Evolutionary conservation across 345 rosid genomes (phyloP).

Genomic region (Syzygium jambos): DNA sequence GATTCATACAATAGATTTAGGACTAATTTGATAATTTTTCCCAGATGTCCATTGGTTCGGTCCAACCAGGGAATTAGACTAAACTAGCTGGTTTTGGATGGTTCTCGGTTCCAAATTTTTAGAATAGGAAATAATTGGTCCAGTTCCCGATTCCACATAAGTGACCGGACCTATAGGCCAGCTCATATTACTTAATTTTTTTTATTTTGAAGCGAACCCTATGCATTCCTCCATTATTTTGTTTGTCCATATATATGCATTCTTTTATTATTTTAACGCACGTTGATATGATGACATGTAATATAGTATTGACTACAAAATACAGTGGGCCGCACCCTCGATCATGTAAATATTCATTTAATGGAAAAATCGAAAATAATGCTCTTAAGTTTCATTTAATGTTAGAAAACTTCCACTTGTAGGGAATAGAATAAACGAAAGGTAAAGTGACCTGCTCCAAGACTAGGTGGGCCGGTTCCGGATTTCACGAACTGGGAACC

Average conservation of each 20-base stretch:
- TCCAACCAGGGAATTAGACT: too few species aligned
- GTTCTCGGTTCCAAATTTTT: too few species aligned
- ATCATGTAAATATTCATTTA: not conserved
- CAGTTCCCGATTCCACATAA: not conserved
- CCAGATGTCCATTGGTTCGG: not conserved
- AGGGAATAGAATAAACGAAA: not conserved
- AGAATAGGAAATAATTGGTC: too few species aligned
- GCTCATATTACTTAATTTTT: not conserved
- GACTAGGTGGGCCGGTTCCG: not conserved
- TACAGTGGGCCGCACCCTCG: not conserved
- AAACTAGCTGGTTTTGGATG: too few species aligned
- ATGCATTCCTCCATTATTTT: not conserved
- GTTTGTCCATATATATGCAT: not conserved
- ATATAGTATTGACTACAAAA: not conserved
- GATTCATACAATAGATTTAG: fast-evolving
- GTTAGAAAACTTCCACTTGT: not conserved
- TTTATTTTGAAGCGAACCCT: not conserved
- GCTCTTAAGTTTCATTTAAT: not conserved
- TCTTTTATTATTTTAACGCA: not conserved
- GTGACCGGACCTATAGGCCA: fast-evolving
- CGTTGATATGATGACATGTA: not conserved
- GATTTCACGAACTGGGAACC: not conserved
- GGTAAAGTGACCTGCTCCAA: fast-evolving
- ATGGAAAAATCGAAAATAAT: not conserved
- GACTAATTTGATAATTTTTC: not conserved